These are phyloP conservation scores for Scytalidium lignicola DNA, from an alignment of 2,329 filamentous ascomycete genomes.

Conservation along the genomic window DNA sequence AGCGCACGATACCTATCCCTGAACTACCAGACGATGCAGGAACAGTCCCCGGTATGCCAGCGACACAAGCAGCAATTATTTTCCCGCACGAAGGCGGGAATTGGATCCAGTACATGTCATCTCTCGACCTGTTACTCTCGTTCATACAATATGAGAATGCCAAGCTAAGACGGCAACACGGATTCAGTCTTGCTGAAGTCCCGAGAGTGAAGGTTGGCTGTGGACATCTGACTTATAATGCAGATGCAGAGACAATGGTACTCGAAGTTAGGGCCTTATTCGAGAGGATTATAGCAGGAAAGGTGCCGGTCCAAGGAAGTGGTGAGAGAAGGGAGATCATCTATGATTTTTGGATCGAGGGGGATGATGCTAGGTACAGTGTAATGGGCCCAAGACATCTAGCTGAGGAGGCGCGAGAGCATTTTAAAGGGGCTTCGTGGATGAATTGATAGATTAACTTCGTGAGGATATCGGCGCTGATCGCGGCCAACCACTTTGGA, in stretches of 20 bases:
- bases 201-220: constrained; percentile 25
- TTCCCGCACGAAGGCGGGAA: constrained; percentile 34
- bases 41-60: constrained; percentile 12
- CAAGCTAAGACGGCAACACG: constrained; percentile 15
- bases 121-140: constrained; percentile 29
- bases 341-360: constrained; percentile 31
- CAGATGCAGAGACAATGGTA: constrained; percentile 32
- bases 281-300: constrained; percentile 25
- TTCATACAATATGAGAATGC: constrained; percentile 30
- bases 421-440: constrained; percentile 11
- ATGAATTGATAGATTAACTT: background rate
- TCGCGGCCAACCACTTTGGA: too few relatives aligned
- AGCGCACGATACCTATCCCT: constrained; percentile 21
- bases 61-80: constrained; percentile 28
- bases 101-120: constrained; percentile 32
- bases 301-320: constrained; percentile 28
- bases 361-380: constrained; percentile 27
- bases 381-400: constrained; percentile 31
- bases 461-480: too few relatives aligned
- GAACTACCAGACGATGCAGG: constrained; percentile 18
- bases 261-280: constrained; percentile 29
- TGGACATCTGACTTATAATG: constrained; percentile 32
- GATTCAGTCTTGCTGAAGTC: constrained; percentile 13
- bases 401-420: constrained; percentile 22
- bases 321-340: constrained; percentile 26